Percentiles rank a stretch among this genome's conserved stretches.
phyloP scores from a whole-genome alignment of 2,329 filamentous ascomycete species.

The Emmonsia crescens region DNA sequence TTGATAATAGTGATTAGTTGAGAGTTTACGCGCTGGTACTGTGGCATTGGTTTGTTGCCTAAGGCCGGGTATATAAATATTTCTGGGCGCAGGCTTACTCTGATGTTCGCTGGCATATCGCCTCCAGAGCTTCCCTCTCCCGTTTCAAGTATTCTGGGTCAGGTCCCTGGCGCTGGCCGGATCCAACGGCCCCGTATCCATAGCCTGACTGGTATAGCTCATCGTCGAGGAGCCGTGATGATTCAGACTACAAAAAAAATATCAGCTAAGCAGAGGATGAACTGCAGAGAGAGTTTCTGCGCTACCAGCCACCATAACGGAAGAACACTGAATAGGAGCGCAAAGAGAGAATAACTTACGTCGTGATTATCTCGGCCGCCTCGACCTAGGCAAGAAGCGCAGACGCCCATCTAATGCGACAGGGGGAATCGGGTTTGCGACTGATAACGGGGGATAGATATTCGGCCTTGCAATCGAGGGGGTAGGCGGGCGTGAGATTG shows the following conservation, averaged over 20 bases:
- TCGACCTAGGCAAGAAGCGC: constrained; percentile 34
- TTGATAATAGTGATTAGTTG: neutral
- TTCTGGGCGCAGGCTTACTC: constrained; percentile 21
- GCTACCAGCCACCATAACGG: neutral
- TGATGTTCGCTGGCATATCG: constrained; percentile 38
- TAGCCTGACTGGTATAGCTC: constrained; percentile 36
- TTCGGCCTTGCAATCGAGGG: neutral
- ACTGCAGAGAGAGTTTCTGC: neutral
- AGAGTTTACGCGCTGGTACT: neutral
- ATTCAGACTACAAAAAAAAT: constrained; percentile 25
- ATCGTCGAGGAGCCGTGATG: constrained; percentile 35
- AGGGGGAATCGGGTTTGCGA: neutral
- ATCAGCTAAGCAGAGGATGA: constrained; percentile 9
- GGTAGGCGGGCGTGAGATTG: neutral
- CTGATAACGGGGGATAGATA: neutral
- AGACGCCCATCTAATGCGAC: constrained; percentile 31
- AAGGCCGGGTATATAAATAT: neutral
- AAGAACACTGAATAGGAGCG: neutral
- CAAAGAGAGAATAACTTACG: constrained; percentile 16
- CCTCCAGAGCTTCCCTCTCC: constrained; percentile 36
- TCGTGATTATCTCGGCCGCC: constrained; percentile 29
- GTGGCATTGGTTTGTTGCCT: neutral
- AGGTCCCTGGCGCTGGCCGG: constrained; percentile 26
- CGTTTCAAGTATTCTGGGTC: constrained; percentile 34
- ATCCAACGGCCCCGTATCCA: constrained; percentile 32